phyloP scores from a whole-genome alignment of 176 grass and related monocot species.

The Ampelocalamus luodianensis region DNA sequence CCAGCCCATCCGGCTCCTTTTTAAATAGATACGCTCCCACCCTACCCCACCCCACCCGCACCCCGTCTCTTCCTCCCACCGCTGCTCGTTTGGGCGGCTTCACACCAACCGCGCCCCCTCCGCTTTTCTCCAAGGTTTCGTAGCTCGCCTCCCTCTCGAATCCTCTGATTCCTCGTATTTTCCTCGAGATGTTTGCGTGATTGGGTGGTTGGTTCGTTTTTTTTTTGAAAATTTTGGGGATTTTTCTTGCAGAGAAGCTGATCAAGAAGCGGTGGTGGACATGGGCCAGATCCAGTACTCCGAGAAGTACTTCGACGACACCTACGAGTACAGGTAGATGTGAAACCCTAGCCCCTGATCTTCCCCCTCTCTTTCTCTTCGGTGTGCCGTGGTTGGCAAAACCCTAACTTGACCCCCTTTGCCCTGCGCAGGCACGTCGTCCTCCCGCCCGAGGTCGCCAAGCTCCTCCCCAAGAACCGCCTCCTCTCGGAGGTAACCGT shows the following conservation, averaged over 20 bases:
- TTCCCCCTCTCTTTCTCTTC: neutral
- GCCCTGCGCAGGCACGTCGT: slow-evolving; percentile 78
- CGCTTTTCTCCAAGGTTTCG: slow-evolving; percentile 23
- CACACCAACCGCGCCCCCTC: neutral
- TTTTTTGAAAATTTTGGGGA: neutral
- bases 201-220: neutral
- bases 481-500: slow-evolving; percentile 87
- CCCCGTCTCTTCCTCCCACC: neutral
- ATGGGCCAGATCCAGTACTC: slow-evolving; percentile 99
- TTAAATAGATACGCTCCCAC: slow-evolving; percentile 47
- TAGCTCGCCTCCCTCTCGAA: neutral
- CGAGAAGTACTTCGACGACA: slow-evolving; percentile 99
- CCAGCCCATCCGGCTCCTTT: neutral
- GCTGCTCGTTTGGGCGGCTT: neutral
- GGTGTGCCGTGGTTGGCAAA: neutral
- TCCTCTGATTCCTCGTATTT: neutral
- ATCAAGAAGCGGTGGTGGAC: slow-evolving; percentile 42
- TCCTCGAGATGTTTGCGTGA: neutral
- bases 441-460: slow-evolving; percentile 90
- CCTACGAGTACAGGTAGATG: slow-evolving; percentile 88
- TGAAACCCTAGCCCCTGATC: neutral
- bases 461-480: slow-evolving; percentile 93
- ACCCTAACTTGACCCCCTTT: slow-evolving; percentile 45
- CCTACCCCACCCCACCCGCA: neutral
- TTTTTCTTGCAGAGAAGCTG: slow-evolving; percentile 35